A percentile compares a stretch with the other conserved stretches of the same genome.
phyloP scores from a whole-genome alignment of 1,284 basidiomycete genomes.

The Microstroma glucosiphilum region DNA sequence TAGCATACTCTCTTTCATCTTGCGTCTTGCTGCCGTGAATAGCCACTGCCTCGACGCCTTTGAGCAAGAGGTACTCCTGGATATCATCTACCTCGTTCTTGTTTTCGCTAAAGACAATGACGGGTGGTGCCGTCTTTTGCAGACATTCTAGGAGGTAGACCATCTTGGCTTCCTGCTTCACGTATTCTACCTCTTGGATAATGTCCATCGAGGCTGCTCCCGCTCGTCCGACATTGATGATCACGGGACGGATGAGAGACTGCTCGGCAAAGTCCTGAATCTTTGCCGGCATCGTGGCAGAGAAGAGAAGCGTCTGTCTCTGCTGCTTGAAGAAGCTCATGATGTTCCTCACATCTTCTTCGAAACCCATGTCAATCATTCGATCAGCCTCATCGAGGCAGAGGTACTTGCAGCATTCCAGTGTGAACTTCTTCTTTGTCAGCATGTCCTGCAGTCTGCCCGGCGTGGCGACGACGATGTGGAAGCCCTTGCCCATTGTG shows the following conservation, averaged over 20 bases:
- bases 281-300: constrained; percentile 97
- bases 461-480: constrained; percentile 81
- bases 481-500: constrained; percentile 79
- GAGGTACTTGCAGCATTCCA: constrained; percentile 72
- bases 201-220: constrained; percentile 96
- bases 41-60: constrained; percentile 95
- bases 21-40: constrained; percentile 98
- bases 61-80: constrained; percentile 90
- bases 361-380: constrained; percentile 98
- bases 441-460: constrained; percentile 57
- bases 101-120: constrained; percentile 96
- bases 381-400: constrained; percentile 99
- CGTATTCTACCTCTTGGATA: constrained; percentile 94
- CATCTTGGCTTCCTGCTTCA: constrained; percentile 99
- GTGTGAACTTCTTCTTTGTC: constrained; percentile 83
- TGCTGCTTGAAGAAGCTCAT: constrained; percentile 71
- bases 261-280: constrained; percentile 98
- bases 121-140: constrained; percentile 96
- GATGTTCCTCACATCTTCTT: constrained; percentile 95
- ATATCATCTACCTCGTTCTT: constrained; percentile 99
- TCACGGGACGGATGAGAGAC: constrained; percentile 81
- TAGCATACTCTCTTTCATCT: constrained; percentile 97
- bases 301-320: constrained; percentile 92
- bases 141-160: constrained; percentile 93
- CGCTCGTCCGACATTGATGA: constrained; percentile 95